phyloP scores from a whole-genome alignment of 2,329 filamentous ascomycete genomes.

The Geoglossum cookeanum region DNA sequence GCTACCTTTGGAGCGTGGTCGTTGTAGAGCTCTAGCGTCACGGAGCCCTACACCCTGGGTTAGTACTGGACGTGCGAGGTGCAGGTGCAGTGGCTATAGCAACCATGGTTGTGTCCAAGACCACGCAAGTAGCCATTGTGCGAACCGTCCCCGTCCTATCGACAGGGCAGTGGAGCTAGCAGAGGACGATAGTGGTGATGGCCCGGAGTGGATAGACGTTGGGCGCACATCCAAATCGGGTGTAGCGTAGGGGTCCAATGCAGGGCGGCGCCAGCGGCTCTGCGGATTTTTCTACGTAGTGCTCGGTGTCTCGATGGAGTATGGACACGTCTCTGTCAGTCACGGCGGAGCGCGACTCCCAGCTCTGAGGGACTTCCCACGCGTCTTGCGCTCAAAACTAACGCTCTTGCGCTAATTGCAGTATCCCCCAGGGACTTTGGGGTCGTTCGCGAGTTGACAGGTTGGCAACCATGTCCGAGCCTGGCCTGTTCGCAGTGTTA shows the following conservation, averaged over 20 bases:
- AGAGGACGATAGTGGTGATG: too few species aligned
- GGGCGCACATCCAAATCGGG: too few species aligned
- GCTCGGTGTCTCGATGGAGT: background rate
- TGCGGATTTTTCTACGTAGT: background rate
- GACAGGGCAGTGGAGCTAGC: too few species aligned
- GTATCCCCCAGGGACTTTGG: too few species aligned
- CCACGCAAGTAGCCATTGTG: constrained; percentile 56
- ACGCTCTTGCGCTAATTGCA: background rate
- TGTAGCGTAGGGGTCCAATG: too few species aligned
- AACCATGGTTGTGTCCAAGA: constrained; percentile 76
- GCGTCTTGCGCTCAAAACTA: too few species aligned
- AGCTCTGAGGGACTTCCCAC: too few species aligned
- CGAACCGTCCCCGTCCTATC: background rate
- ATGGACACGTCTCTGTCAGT: background rate
- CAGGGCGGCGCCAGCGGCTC: background rate
- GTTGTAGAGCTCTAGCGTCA: constrained; percentile 79
- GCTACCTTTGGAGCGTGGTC: constrained; percentile 56
- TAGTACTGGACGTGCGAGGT: background rate
- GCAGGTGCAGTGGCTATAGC: constrained; percentile 6
- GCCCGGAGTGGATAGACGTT: too few species aligned
- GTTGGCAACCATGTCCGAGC: constrained; percentile 6
- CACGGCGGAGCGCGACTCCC: background rate
- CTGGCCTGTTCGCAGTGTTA: constrained; percentile 15
- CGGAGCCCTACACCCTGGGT: constrained; percentile 41
- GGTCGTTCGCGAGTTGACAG: background rate